phyloP scores from a whole-genome alignment of 1,284 basidiomycete species.

The Vanrija humicola region DNA sequence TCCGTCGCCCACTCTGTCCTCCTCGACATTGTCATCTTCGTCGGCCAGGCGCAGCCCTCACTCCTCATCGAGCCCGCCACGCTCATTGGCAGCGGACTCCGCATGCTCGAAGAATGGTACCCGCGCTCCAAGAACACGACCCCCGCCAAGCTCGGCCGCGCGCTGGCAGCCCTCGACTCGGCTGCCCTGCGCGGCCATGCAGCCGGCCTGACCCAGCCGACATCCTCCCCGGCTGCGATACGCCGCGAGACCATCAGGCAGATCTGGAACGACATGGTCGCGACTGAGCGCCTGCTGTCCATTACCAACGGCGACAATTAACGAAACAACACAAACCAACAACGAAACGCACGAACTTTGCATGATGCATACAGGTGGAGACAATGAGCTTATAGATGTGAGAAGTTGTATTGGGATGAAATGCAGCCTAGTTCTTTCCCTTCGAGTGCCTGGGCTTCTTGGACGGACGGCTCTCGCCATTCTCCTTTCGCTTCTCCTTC shows the following conservation, averaged over 20 bases:
- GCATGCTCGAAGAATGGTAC: conserved; percentile 17
- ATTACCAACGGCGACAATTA: background rate
- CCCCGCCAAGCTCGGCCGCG: conserved; percentile 7
- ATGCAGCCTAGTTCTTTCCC: background rate
- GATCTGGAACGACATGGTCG: conserved; percentile 13
- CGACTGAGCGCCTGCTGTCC: conserved; percentile 7
- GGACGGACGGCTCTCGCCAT: conserved; percentile 9
- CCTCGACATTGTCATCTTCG: conserved; percentile 36
- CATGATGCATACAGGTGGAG: conserved; percentile 6
- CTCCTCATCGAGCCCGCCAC: conserved; percentile 23
- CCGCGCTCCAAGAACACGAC: background rate
- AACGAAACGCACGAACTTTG: background rate
- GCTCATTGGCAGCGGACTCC: conserved; percentile 18
- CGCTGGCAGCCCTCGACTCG: conserved; percentile 9
- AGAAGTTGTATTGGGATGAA: background rate
- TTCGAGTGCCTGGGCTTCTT: conserved; percentile 12
- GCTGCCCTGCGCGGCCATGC: background rate
- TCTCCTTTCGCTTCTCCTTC: conserved; percentile 52
- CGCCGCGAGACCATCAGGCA: background rate
- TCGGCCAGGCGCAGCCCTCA: conserved; percentile 17
- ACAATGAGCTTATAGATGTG: too few relatives aligned
- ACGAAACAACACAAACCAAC: background rate
- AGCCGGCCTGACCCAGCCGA: conserved; percentile 1
- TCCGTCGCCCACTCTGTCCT: conserved; percentile 29
- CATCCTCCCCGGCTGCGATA: background rate